Conservation (phyloP, 73 alveolate genomes). For the Paramecium primaurelia region DNA sequence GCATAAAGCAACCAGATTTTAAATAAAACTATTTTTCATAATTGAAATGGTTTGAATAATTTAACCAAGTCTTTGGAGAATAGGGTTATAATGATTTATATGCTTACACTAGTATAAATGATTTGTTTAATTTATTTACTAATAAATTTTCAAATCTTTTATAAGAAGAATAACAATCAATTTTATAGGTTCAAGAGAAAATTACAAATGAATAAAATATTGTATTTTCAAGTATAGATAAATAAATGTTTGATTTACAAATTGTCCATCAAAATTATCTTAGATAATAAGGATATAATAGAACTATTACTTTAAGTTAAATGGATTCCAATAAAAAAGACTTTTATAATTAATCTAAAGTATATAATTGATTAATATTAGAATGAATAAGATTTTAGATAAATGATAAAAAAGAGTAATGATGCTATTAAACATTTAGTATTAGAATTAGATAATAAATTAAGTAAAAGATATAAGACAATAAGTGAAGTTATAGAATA, state of each 20-base stretch:
- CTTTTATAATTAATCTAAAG: background rate
- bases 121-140: conserved; percentile 27
- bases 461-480: background rate
- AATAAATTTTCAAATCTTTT: background rate
- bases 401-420: background rate
- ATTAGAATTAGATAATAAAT: background rate
- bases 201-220: background rate
- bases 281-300: conserved; percentile 11
- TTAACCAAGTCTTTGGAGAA: background rate
- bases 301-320: conserved; percentile 9
- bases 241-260: background rate
- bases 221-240: conserved; percentile 24
- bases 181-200: background rate
- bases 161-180: background rate
- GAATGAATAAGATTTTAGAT: conserved; percentile 30
- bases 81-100: background rate
- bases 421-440: background rate
- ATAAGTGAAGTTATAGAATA: background rate
- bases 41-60: conserved; percentile 27
- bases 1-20: background rate
- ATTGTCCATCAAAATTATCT: background rate
- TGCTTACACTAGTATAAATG: background rate
- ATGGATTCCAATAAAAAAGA: conserved; percentile 25
- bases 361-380: background rate
- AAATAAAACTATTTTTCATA: background rate